A percentile compares a stretch with the other conserved stretches of the same genome.
These are phyloP conservation scores for Mangifera indica DNA, from an alignment of 345 rosid genomes.

Conservation along the genomic window DNA sequence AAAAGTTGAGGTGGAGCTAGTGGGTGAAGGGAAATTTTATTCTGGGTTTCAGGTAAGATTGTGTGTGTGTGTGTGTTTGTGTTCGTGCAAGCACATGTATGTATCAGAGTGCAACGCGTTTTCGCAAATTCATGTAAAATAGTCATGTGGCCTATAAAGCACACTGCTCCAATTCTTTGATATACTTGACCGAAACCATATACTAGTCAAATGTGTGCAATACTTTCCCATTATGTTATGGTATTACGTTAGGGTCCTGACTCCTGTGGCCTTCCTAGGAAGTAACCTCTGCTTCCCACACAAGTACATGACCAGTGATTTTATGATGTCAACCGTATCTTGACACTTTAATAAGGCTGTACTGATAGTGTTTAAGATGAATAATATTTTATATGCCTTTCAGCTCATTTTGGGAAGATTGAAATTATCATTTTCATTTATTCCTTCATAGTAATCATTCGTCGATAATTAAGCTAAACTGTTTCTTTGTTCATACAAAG, in stretches of 20 bases:
- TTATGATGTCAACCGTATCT: not conserved
- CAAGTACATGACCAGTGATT: not conserved
- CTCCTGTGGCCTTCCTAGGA: not conserved
- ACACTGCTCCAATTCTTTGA: not conserved
- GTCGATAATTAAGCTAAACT: not conserved
- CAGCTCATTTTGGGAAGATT: not conserved
- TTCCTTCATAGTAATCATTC: not conserved
- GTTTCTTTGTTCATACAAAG: not conserved
- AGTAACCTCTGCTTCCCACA: not conserved
- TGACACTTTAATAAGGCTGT: not conserved
- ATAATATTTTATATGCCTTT: not conserved
- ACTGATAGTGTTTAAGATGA: not conserved
- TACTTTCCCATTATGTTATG: not conserved
- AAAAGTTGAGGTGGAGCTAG: constrained; percentile 57
- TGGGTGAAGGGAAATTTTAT: constrained; percentile 83
- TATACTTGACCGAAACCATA: no score
- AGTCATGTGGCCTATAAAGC: not conserved
- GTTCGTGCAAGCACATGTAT: not conserved
- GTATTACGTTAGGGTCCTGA: not conserved
- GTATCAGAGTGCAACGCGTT: not conserved
- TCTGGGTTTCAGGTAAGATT: constrained; percentile 70
- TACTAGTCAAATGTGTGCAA: not conserved
- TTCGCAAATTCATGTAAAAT: not conserved
- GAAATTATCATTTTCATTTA: not conserved
- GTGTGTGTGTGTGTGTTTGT: not conserved